A percentile compares a stretch with the other conserved stretches of the same genome.
Evolutionary conservation across 306 rosid genomes (phyloP).

Genomic region (Acacia confusa): DNA sequence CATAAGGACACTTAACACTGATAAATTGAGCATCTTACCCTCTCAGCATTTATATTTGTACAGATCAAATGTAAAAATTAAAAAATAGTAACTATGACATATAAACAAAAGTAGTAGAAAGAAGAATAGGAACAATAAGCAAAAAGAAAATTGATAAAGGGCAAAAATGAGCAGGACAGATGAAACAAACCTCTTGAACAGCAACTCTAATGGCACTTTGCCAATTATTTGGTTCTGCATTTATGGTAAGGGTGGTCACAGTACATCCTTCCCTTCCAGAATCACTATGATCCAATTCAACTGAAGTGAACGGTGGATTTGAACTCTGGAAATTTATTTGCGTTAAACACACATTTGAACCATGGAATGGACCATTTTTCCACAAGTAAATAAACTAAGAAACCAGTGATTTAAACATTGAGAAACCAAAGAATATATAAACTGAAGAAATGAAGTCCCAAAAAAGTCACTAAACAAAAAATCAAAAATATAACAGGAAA

Average conservation of each 20-base stretch:
- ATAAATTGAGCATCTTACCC: neutral
- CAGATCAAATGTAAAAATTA: neutral
- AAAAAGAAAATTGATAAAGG: constrained; percentile 19
- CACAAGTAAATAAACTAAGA: neutral
- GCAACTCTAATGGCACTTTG: constrained; percentile 88
- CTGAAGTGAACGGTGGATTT: constrained; percentile 96
- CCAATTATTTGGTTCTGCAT: constrained; percentile 97
- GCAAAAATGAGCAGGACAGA: constrained; percentile 23
- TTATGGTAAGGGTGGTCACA: constrained; percentile 95
- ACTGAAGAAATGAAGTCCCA: neutral
- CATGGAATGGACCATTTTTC: constrained; percentile 3
- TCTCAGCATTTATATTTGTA: neutral
- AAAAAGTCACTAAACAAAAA: neutral
- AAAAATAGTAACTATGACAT: neutral
- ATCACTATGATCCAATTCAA: constrained; percentile 98
- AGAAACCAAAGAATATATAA: constrained; percentile 1
- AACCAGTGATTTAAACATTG: constrained; percentile 5
- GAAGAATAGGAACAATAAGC: constrained; percentile 24
- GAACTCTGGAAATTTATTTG: constrained; percentile 71
- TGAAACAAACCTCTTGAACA: constrained; percentile 86
- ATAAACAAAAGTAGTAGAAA: neutral
- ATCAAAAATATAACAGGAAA: neutral
- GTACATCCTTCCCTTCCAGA: constrained; percentile 99
- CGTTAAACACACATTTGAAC: constrained; percentile 33
- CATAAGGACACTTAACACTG: constrained; percentile 1